Evolutionary conservation across 225 moss, liverwort and hornwort species (phyloP), one percentile per base, ranked within the genome.

Genomic region (Marchantia paleacea): DNA sequence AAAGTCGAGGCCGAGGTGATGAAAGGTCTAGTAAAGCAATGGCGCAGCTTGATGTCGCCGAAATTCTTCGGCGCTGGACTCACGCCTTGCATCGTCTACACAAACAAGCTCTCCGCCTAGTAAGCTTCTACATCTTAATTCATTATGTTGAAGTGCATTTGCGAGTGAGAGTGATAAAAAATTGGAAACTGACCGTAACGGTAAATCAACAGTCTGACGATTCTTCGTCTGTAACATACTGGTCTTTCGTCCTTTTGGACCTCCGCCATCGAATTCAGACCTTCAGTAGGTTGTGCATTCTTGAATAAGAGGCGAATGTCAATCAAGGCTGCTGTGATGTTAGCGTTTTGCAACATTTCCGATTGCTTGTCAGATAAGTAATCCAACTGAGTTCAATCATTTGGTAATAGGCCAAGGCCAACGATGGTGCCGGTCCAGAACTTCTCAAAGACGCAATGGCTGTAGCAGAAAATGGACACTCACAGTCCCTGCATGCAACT

Each of bases 101-200:
- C 75, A 94, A 94, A 84, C 97, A 94, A 91, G 91, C 94, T 80
- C 87, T 97, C 80, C 94, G 97, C 71, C 85, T 97, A 86, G 94
- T 97, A 87, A 81, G 83, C 49, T 61, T 78, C 57, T 19, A 22
- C 50, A 10, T 24, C 72, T 19, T 24, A 1, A 73, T 51, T 19
- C 48, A 15, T 49, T n/a, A 51, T 25, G 22, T 52, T 16, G 47
- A 22, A 12, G 1, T 66, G 58, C 16, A 15, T 58, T 58, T 5
- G 10, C 16, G 58, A 15, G 58, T 15, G 12, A 20, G 14, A 15
- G 58, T 62, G 61, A 62, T 7, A 62, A 22, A 14, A 18, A 13
- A 1, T 62, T 62, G 61, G 16, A 62, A 20, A 16, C 19, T 18
- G 15, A 16, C 22, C 0, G 61, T 61, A 16, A 7, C 16, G 64